These are phyloP conservation scores for Pluteus cervinus DNA, from an alignment of 768 basidiomycete genomes.

Conservation along the genomic window DNA sequence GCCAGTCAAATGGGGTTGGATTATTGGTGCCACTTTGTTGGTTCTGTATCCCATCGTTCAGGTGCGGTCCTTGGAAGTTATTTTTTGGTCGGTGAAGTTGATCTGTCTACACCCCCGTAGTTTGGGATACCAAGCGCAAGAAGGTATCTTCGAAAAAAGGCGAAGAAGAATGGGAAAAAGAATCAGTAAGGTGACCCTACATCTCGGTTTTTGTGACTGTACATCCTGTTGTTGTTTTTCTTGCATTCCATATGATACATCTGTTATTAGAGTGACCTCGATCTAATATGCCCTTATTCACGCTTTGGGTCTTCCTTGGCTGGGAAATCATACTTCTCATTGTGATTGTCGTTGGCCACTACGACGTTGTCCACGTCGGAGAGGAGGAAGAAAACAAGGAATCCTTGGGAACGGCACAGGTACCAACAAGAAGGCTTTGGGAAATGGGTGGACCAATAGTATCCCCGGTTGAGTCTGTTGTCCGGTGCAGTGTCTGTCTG, in stretches of 20 bases:
- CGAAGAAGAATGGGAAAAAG: conserved; percentile 29
- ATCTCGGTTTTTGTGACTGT: conserved; percentile 9
- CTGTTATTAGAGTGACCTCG: no score
- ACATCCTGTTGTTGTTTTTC: conserved; percentile 4
- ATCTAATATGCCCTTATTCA: no score
- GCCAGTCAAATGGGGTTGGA: conserved; percentile 62
- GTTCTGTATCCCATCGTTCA: conserved; percentile 63
- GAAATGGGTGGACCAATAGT: no score
- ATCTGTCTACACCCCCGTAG: conserved; percentile 27
- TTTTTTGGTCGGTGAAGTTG: conserved; percentile 8
- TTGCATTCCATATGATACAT: conserved; percentile 5
- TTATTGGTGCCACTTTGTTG: conserved; percentile 49
- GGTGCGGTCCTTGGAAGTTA: conserved; percentile 34
- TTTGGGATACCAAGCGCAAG: conserved; percentile 60
- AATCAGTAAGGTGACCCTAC: conserved; percentile 21
- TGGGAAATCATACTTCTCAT: no score
- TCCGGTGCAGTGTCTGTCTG: no score
- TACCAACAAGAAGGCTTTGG: no score
- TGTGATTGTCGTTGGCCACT: no score
- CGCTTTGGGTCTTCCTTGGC: no score
- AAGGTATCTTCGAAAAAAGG: conserved; percentile 43
- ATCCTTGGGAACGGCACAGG: no score
- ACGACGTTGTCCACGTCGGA: no score
- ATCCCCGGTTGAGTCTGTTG: no score
- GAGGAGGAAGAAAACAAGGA: no score